Percentiles rank a stretch among this genome's conserved stretches.
phyloP scores from a whole-genome alignment of 1,284 basidiomycete genomes.

The Naganishia sp. region DNA sequence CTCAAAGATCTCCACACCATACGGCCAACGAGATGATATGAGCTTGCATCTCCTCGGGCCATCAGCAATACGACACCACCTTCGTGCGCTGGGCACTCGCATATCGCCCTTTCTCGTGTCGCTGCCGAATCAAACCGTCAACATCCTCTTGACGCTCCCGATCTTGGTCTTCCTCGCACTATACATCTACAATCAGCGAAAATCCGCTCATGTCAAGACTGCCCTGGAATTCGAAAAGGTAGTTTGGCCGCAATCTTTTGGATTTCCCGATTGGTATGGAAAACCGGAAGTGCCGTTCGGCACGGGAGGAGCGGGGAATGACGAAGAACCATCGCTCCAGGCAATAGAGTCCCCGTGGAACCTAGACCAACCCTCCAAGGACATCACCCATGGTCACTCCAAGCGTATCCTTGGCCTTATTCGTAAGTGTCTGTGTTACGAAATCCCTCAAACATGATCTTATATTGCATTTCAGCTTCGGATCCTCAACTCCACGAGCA shows the following conservation, averaged over 20 bases:
- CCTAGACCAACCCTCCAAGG: no score
- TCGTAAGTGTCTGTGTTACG: neutral
- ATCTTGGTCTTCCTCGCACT: conserved; percentile 10
- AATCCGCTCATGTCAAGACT: conserved; percentile 3
- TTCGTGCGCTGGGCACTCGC: neutral
- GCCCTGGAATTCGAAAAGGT: conserved; percentile 8
- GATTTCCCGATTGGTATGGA: conserved; percentile 19
- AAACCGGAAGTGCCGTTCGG: neutral
- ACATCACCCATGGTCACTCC: neutral
- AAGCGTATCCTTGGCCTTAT: conserved; percentile 7
- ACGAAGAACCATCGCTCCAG: no score
- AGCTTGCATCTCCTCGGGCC: conserved; percentile 1
- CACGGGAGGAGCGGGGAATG: neutral
- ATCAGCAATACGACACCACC: conserved; percentile 19
- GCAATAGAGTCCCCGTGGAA: no score
- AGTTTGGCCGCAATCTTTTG: conserved; percentile 16
- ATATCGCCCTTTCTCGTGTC: neutral
- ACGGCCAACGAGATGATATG: conserved; percentile 8
- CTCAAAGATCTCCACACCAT: no score
- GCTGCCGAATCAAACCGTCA: conserved; percentile 4
- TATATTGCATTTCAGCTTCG: neutral
- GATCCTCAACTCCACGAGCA: neutral
- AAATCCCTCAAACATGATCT: neutral
- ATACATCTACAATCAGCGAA: conserved; percentile 4
- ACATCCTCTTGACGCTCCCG: conserved; percentile 7